Evolutionary conservation across 208 protist genomes (phyloP).

Genomic region (Crithidia brevicula): DNA sequence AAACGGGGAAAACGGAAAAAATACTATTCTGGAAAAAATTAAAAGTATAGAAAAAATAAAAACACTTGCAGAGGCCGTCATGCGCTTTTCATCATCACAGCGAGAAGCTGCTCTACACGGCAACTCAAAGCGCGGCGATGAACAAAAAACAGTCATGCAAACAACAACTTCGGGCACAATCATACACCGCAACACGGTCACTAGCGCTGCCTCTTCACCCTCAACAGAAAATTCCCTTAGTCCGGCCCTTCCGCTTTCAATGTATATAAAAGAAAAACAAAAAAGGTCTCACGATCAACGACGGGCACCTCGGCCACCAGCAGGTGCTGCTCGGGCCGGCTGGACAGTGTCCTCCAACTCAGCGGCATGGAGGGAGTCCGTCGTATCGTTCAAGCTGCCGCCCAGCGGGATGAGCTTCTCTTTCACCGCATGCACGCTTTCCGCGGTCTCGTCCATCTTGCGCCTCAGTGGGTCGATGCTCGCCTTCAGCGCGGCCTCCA

Average conservation of each 20-base stretch:
- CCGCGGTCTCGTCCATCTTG: conserved; percentile 32
- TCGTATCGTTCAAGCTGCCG: background rate
- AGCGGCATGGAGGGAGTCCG: background rate
- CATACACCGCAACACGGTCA: too few species aligned
- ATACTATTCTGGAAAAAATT: background rate
- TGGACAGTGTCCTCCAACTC: conserved; percentile 1
- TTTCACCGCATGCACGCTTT: conserved; percentile 29
- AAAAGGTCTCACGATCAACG: background rate
- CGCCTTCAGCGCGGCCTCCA: conserved; percentile 27
- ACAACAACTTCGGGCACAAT: too few species aligned
- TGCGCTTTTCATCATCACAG: too few species aligned
- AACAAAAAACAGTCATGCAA: too few species aligned
- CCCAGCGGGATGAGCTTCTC: conserved; percentile 2
- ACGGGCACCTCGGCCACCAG: background rate
- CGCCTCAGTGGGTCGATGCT: conserved; percentile 29
- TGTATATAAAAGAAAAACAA: conserved; percentile 3
- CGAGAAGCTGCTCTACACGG: too few species aligned
- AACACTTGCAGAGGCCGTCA: too few species aligned
- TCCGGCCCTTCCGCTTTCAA: too few species aligned
- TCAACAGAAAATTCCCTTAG: too few species aligned
- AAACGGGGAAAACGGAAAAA: background rate
- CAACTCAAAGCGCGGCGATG: too few species aligned
- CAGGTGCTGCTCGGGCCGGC: background rate
- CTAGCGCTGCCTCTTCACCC: too few species aligned
- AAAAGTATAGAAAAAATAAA: background rate